Conservation (phyloP, 352 stramenopile genomes). For the Phytophthora constricta region DNA sequence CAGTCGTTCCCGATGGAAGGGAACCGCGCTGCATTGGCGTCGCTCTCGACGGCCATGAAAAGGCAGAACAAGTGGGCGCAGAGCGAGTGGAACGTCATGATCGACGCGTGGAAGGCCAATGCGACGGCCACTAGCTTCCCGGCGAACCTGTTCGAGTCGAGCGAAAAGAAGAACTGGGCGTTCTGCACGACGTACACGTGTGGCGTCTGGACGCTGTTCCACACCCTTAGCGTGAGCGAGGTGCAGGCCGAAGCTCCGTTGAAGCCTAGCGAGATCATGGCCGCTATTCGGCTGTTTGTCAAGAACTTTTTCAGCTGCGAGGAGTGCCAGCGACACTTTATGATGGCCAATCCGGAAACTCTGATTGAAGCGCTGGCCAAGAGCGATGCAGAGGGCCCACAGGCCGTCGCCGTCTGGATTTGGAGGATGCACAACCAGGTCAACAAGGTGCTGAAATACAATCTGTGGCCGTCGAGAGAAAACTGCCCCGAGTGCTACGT, state of each 20-base stretch:
- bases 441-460: slow-evolving; percentile 80
- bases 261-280: slow-evolving; percentile 63
- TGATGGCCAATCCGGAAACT: slow-evolving; percentile 65
- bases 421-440: slow-evolving; percentile 88
- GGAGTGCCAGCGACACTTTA: slow-evolving; percentile 76
- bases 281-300: slow-evolving; percentile 71
- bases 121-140: slow-evolving; percentile 60
- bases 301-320: slow-evolving; percentile 85
- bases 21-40: slow-evolving; percentile 57
- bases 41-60: slow-evolving; percentile 44
- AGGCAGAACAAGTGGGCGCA: slow-evolving; percentile 52
- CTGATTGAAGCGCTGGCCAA: slow-evolving; percentile 55
- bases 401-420: slow-evolving; percentile 71
- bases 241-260: slow-evolving; percentile 37
- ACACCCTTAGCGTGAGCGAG: slow-evolving; percentile 62
- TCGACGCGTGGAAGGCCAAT: slow-evolving; percentile 69
- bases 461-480: slow-evolving; percentile 57
- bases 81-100: slow-evolving; percentile 52
- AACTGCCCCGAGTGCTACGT: slow-evolving; percentile 63
- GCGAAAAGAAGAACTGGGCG: slow-evolving; percentile 58
- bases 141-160: slow-evolving; percentile 55
- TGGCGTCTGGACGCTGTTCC: slow-evolving; percentile 82
- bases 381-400: slow-evolving; percentile 45
- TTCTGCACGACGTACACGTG: slow-evolving; percentile 82
- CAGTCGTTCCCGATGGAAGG: slow-evolving; percentile 67